phyloP scores from a whole-genome alignment of 306 rosid species.

The Alnus rubra region DNA sequence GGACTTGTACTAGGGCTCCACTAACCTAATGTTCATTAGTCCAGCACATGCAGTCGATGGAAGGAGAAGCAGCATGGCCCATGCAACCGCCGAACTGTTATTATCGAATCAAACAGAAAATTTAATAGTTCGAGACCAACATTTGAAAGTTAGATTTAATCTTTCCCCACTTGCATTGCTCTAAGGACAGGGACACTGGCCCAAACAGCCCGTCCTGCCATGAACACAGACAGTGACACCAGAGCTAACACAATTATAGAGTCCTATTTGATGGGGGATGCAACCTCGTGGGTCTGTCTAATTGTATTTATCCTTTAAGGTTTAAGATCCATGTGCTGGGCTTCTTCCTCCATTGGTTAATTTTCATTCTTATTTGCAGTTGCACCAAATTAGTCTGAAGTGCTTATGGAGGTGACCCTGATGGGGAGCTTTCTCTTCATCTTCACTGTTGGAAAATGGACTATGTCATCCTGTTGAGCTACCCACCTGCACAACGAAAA shows the following conservation, averaged over 20 bases:
- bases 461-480: constrained; percentile 61
- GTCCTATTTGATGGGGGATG: constrained; percentile 5
- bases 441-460: constrained; percentile 79
- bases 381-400: neutral
- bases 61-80: constrained; percentile 26
- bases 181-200: constrained; percentile 15
- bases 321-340: neutral
- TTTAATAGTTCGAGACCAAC: constrained; percentile 1
- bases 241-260: constrained; percentile 40
- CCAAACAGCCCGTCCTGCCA: constrained; percentile 26
- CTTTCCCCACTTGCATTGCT: constrained; percentile 35
- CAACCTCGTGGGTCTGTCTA: constrained; percentile 16
- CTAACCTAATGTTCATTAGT: constrained; percentile 14
- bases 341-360: neutral
- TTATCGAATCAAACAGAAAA: constrained; percentile 19
- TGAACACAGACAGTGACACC: constrained; percentile 41
- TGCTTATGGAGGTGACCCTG: constrained; percentile 39
- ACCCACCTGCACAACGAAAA: constrained; percentile 54
- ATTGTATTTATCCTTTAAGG: neutral
- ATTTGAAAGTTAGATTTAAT: constrained; percentile 39
- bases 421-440: constrained; percentile 79
- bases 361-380: neutral
- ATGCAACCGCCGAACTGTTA: constrained; percentile 32
- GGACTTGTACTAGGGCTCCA: constrained; percentile 36
- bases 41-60: constrained; percentile 28